Base-by-base conservation (phyloP, 2,329 filamentous ascomycete genomes). In the Ophidiomyces ophidiicola region DNA sequence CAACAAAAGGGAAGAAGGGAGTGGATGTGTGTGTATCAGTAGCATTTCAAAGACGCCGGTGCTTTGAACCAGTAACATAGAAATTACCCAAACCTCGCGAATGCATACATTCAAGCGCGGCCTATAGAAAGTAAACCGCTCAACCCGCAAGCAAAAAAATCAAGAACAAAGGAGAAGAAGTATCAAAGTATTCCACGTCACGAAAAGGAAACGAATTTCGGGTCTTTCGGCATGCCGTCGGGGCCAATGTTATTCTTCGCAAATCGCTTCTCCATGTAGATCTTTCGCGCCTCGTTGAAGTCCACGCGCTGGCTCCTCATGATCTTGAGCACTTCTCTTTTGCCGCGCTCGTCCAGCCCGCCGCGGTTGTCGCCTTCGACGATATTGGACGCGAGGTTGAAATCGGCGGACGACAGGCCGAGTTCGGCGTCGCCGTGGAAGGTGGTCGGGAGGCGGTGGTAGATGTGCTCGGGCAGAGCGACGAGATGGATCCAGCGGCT, bases 171-270 rank as follows among this genome's bases (percentile, higher is more conserved):
- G 15, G 26, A 17, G 3, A 6, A 21, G 18, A 15, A 7, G 2
- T 10, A 32, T n/a, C n/a, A 19, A 7, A 21, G 15, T 18, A n/a
- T 33, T 17, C n/a, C 32, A 23, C 12, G 12, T 71, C 56, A 82
- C 44, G 79, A 83, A 62, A 96, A 96, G 57, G 83, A 92, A 44
- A 96, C 86, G 57, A 94, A 93, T 67, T 94, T 94, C 46, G 87
- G 86, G 66, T 96, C 88, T 56, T 78, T 73, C 46, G 90, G 90
- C 51, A 79, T 66, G 3, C 90, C 90, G 61, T 98, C 90, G 4
- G 82, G 72, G 1, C 79, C 85, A 57, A 98, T 94, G 36, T 83
- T 82, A 53, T 93, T 84, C 57, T 78, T 85, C 57, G 76, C 77
- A 64, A 98, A 94, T 42, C 78, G 70, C 52, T 82, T 76, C 65